Evolutionary conservation across 192 early-diverging fungal species (phyloP).

Genomic region (Coemansia sp.): DNA sequence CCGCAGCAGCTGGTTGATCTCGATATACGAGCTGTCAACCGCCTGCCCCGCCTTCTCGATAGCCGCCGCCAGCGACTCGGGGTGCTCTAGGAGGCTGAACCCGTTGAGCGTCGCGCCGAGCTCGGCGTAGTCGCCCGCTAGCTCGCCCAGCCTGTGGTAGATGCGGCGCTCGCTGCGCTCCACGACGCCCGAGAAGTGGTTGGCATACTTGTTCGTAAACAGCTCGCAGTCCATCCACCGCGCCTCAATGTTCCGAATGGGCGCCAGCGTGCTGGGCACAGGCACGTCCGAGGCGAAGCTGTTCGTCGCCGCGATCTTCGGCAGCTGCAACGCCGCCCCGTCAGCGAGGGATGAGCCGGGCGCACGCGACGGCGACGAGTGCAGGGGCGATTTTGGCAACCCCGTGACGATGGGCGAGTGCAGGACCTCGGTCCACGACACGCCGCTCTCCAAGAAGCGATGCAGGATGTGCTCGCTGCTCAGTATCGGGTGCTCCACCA

Average conservation of each 20-base stretch:
- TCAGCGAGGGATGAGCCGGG: constrained; percentile 49
- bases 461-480: constrained; percentile 90
- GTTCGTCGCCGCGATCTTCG: constrained; percentile 50
- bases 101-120: constrained; percentile 92
- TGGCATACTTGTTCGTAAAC: constrained; percentile 84
- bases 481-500: constrained; percentile 86
- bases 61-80: constrained; percentile 65
- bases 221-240: constrained; percentile 89
- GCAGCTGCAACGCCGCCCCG: constrained; percentile 34
- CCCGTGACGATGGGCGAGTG: constrained; percentile 69
- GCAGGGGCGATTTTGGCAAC: constrained; percentile 69
- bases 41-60: constrained; percentile 95
- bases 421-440: constrained; percentile 73
- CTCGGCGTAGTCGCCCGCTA: constrained; percentile 78
- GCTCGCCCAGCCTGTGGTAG: constrained; percentile 70
- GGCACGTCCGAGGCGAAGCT: constrained; percentile 48
- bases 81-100: constrained; percentile 86
- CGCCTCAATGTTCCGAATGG: constrained; percentile 69
- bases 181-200: constrained; percentile 74
- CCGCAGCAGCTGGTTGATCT: constrained; percentile 68
- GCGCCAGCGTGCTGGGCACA: constrained; percentile 58
- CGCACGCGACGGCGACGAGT: constrained; percentile 54
- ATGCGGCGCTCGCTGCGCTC: constrained; percentile 76
- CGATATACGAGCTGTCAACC: constrained; percentile 78
- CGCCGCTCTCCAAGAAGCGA: constrained; percentile 81